Evolutionary conservation across 83 land plant species (phyloP), one percentile per base, ranked within the genome.

Genomic region (Thuja plicata): DNA sequence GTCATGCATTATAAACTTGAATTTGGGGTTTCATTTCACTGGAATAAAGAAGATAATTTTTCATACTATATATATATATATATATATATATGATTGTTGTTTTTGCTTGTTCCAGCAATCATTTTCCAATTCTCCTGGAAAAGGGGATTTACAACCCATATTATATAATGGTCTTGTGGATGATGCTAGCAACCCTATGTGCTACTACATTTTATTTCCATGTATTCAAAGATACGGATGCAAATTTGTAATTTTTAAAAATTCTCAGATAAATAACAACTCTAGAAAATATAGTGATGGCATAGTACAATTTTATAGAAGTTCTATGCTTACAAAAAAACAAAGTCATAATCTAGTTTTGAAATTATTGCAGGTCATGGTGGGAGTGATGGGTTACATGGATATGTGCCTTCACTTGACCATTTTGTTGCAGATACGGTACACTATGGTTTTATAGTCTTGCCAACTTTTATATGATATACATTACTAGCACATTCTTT

Each of bases 331-430:
- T 62, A 15, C 12, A 24, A 32, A 2, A 6, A 50, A 86, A 5
- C 38, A 62, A 3, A 40, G 16, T 87, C 32, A 87, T 48, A 38
- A 57, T 54, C 48, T 87, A 43, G 89, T 82, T 27, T 34, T 85
- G 38, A 52, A 46, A 66, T 30, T 88, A 40, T 84, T 89, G 16
- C 92, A 98, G 99, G 99, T 85, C 99, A 98, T 91, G 99, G 99
- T 78, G 99, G 99, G 34, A 98, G 98, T 88, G 99, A 98, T 92
- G 99, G 99, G 80, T 92, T 98, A 86, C 99, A 98, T 89, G 99
- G 99, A 80, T 97, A 97, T 89, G 99, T 98, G 34, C 97, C 97
- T 90, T 98, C 99, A 46, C 94, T 98, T 55, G 99, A 98, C 77
- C 92, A 95, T 90, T 99, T 97, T 87, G 98, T 98, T 81, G 92